These are phyloP conservation scores for Solanum boliviense DNA, from an alignment of 257 asterid species.

Conservation along the genomic window DNA sequence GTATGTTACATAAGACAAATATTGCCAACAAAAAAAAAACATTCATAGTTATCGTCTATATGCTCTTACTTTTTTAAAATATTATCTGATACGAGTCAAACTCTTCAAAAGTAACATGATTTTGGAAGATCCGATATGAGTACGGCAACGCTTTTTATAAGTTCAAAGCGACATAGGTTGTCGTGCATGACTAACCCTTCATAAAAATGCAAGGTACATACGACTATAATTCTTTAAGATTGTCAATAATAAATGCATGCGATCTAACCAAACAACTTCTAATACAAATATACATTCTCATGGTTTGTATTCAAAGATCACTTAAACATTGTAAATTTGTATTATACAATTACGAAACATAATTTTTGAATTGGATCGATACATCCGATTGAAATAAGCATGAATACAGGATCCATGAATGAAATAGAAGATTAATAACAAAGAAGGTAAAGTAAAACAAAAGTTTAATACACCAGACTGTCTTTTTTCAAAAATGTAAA, in stretches of 20 bases:
- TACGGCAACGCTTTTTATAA: background rate
- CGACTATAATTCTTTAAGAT: background rate
- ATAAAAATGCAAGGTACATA: background rate
- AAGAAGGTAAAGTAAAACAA: too few relatives aligned
- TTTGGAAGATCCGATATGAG: background rate
- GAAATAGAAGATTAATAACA: too few relatives aligned
- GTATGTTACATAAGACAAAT: background rate
- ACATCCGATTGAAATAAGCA: too few relatives aligned
- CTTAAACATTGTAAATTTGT: too few relatives aligned
- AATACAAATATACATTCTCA: background rate
- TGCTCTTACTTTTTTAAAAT: background rate
- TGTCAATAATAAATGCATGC: background rate
- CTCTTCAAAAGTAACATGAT: background rate
- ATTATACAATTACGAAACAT: background rate
- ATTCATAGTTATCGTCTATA: background rate
- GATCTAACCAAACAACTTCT: background rate
- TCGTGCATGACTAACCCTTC: background rate
- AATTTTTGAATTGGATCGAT: background rate
- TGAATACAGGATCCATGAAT: too few relatives aligned
- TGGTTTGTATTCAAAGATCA: background rate
- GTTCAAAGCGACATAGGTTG: background rate
- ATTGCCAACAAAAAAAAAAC: background rate
- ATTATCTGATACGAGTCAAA: background rate
- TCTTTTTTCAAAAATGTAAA: background rate
- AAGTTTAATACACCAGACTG: background rate